Conservation (phyloP, 2,329 filamentous ascomycete species). For the Colletotrichum sp. region DNA sequence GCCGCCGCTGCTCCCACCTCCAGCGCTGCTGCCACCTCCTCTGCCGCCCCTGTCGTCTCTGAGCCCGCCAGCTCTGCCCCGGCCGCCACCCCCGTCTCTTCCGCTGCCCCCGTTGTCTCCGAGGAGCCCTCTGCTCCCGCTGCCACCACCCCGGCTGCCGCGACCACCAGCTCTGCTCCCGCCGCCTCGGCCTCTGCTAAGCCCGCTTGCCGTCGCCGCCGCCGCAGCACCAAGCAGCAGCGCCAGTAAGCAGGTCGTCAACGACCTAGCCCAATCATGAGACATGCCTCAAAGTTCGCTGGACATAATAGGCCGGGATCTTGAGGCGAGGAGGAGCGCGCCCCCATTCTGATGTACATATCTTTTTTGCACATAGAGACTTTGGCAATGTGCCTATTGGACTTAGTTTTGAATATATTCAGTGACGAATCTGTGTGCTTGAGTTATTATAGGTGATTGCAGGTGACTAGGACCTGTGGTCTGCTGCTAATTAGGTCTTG, state of each 20-base stretch:
- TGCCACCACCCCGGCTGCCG: neutral
- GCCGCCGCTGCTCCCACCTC: neutral
- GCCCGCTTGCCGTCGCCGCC: conserved; percentile 14
- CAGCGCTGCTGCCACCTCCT: neutral
- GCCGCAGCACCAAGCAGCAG: conserved; percentile 13
- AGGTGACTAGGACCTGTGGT: neutral
- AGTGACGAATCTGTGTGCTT: neutral
- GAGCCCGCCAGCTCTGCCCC: conserved; percentile 6
- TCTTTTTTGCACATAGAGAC: conserved; percentile 8
- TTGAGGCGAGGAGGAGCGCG: neutral
- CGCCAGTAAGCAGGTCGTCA: neutral
- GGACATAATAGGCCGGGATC: neutral
- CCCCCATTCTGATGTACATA: conserved; percentile 16
- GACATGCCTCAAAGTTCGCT: neutral
- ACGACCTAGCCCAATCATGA: neutral
- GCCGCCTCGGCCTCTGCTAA: neutral
- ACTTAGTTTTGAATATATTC: conserved; percentile 10
- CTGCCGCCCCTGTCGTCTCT: neutral
- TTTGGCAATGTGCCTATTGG: conserved; percentile 4
- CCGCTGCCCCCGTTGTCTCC: conserved; percentile 4
- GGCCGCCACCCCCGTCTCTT: neutral
- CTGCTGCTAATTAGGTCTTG: neutral
- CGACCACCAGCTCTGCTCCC: conserved; percentile 3
- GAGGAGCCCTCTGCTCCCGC: conserved; percentile 12
- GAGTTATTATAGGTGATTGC: neutral